These are phyloP conservation scores for Durio zibethinus DNA, from an alignment of 345 rosid species.

Conservation along the genomic window DNA sequence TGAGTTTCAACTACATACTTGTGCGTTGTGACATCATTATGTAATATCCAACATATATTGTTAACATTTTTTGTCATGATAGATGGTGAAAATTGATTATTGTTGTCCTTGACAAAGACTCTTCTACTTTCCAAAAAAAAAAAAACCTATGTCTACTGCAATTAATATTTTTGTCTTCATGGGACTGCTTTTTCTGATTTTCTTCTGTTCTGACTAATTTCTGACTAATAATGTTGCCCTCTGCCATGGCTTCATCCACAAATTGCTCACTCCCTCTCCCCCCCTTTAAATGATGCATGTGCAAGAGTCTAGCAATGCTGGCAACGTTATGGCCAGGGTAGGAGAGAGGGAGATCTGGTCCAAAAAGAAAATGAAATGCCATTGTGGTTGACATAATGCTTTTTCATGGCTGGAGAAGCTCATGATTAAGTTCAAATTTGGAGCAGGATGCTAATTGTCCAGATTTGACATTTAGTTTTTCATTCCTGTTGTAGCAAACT, in stretches of 20 bases:
- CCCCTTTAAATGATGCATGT: background rate
- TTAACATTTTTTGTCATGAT: background rate
- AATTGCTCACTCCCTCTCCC: background rate
- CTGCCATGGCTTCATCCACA: background rate
- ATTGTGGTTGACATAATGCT: background rate
- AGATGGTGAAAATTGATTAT: background rate
- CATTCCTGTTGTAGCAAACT: background rate
- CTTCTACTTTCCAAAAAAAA: background rate
- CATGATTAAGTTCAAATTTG: background rate
- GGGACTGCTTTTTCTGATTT: background rate
- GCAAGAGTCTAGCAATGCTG: too few relatives aligned
- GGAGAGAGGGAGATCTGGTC: background rate
- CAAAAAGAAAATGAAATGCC: background rate
- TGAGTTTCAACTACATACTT: slow-evolving; percentile 38
- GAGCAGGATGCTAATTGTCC: background rate
- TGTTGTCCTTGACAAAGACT: background rate
- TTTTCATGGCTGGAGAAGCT: background rate
- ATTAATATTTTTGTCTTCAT: background rate
- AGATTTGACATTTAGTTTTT: background rate
- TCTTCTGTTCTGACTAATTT: background rate
- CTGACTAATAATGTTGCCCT: too few relatives aligned
- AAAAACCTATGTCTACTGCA: background rate
- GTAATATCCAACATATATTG: background rate
- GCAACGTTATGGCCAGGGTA: background rate
- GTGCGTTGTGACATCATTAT: background rate